phyloP scores from a whole-genome alignment of 2,329 filamentous ascomycete genomes.

The Trichophyton schoenleinii region DNA sequence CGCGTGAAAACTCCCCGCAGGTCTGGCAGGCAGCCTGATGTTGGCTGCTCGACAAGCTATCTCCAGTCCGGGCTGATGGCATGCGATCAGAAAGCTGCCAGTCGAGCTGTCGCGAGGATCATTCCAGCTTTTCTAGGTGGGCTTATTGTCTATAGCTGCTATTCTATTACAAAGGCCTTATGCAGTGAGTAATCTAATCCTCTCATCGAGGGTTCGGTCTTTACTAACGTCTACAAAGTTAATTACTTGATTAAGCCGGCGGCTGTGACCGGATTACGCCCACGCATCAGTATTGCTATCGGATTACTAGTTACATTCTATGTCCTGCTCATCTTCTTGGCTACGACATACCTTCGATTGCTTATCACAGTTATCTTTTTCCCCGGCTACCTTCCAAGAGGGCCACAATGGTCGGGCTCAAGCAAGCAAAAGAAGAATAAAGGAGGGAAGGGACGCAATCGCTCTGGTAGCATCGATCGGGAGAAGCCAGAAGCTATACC shows the following conservation, averaged over 20 bases:
- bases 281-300: conserved; percentile 47
- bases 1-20: neutral
- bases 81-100: conserved; percentile 34
- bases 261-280: conserved; percentile 20
- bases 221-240: conserved; percentile 37
- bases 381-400: conserved; percentile 61
- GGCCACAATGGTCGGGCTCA: conserved; percentile 29
- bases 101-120: conserved; percentile 49
- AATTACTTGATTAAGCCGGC: conserved; percentile 53
- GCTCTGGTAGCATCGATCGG: neutral
- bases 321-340: conserved; percentile 54
- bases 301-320: conserved; percentile 62
- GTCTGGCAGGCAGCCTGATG: neutral
- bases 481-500: conserved; percentile 15
- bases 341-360: conserved; percentile 58
- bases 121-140: conserved; percentile 59
- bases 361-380: conserved; percentile 54
- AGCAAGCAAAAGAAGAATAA: conserved; percentile 12
- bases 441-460: neutral
- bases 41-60: neutral
- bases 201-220: neutral
- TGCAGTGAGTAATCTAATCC: conserved; percentile 45
- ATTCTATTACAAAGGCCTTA: conserved; percentile 54
- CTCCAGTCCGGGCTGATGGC: conserved; percentile 20
- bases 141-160: conserved; percentile 57